Base-by-base conservation (phyloP, 352 stramenopile genomes). In the Phytopythium kandeliae region DNA sequence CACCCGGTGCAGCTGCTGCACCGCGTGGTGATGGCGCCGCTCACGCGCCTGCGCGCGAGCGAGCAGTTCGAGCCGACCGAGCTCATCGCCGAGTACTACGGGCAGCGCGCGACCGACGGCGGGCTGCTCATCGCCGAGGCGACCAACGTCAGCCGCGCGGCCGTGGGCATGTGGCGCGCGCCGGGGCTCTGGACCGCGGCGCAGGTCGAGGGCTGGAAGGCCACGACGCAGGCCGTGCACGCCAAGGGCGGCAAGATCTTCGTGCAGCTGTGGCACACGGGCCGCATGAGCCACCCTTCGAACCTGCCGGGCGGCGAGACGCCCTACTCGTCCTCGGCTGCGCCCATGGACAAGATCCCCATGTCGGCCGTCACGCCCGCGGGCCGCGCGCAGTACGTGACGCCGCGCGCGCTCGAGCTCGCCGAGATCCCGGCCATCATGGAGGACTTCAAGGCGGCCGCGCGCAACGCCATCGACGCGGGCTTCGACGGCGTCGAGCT, bases 241-340 rank as follows among this genome's bases (percentile, higher is more conserved):
- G 65, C 56, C 13, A 87, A 90, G 40, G 67, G 68, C 22, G 82
- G 74, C 54, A 72, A 75, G 36, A 96, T 96, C 48, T 91, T 85
- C 45, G 40, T 73, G n/a, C 86, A 97, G 62, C 60, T 97, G 15
- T 96, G 86, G 86, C 86, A 97, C 60, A 74, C 74, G 7, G 89
- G 87, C 25, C 74, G 86, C 28, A 61, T 75, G 34, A 58, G 71
- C 12, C 83, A 97, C 59, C 66, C 69, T 10, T 51, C 66, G 6
- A 78, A 76, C 47, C 78, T 88, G 59, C 67, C 66, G 21, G 65
- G 68, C 35, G 74, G 70, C 13, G 60, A 78, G 44, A 51, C 67
- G 10, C 73, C 69, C 21, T 65, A 90, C 28, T 80, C 67, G 15
- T 52, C 84, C 6, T 84, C 60, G 17, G 59, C 59, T 7, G 58